Base-by-base conservation (phyloP, 2,329 filamentous ascomycete genomes). In the Cladorrhinum sp. region DNA sequence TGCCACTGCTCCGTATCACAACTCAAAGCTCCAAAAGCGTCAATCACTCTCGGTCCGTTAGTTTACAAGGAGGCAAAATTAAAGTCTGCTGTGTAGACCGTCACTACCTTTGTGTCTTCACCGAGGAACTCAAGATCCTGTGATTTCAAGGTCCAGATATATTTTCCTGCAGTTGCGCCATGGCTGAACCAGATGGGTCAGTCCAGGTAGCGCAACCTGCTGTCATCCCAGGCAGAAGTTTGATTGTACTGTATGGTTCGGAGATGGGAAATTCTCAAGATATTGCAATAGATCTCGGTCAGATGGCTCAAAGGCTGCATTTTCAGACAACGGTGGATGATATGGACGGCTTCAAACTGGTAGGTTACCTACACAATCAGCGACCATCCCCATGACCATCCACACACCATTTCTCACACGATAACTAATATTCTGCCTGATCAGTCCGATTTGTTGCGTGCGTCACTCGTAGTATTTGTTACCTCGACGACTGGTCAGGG, bases 241-340 rank as follows among this genome's bases (percentile, higher is more conserved):
- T 83, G 55, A 83, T 96, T 66, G 82, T 99, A 61, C 82, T 96
- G 33, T 99, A 96, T 76, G 95, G 92, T 59, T 96, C 94, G 42
- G 95, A 99, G 78, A 98, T 93, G 21, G 95, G 95, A 60, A 97
- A 95, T 71, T 89, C 92, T 58, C 91, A 96, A 75, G 94, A 98
- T 75, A 85, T 94, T 65, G 94, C 95, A 20, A 87, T 92, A 70
- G 92, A 97, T 73, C 79, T 98, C 64, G 91, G 88, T 42, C 82
- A 87, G 46, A 75, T 91, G 65, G 83, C 86, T 36, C 87, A 94
- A 75, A 84, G 94, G 30, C 77, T 97, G 61, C 91, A 87, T 69
- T 97, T 98, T 74, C 75, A 82, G 64, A 90, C 88, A 21, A 82
- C 84, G 56, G 86, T 96, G 23, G 84, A 86, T 60, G 91, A 93